Evolutionary conservation across 2,329 filamentous ascomycete species (phyloP), one percentile per base, ranked within the genome.

Genomic region (Dendryphion nanum): DNA sequence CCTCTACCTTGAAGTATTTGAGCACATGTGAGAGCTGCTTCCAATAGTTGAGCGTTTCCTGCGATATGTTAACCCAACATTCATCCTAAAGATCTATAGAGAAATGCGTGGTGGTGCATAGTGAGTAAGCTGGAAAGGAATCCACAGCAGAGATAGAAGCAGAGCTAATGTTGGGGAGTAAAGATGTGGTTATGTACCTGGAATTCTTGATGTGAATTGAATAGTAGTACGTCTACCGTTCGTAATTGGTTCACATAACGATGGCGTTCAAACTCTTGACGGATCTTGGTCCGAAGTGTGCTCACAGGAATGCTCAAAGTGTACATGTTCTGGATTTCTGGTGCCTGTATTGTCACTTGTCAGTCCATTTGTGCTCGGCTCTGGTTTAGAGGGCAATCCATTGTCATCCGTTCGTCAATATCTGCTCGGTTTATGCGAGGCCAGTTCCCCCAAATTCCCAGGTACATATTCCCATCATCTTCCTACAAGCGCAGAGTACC

Each of bases 11-110:
- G 78, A 97, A 98, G 72, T 95, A 98, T 59, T 93, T 89, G 79
- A 98, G 89, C 55, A 98, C 79, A 68, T 98, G 93, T 48, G 86
- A 86, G 46, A 90, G 78, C 72, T 98, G 93, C 73, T 96, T 95
- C 93, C 93, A 98, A 78, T 86, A 98, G 75, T 98, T 98, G 77
- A 98, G 82, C 37, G 87, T 98, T 78, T 98, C 93, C 90, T 96
- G 55, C 40, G 23, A 26, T n/a, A n/a, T n/a, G n/a, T n/a, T n/a
- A n/a, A n/a, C n/a, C n/a, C n/a, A n/a, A n/a, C n/a, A n/a, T n/a
- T n/a, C n/a, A n/a, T n/a, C n/a, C n/a, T n/a, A n/a, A n/a, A n/a
- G n/a, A n/a, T n/a, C n/a, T n/a, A n/a, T n/a, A n/a, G n/a, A n/a
- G n/a, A n/a, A n/a, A n/a, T n/a, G n/a, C n/a, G n/a, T n/a, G n/a